These are phyloP conservation scores for Melaleuca quinquenervia DNA, from an alignment of 345 rosid species.

Conservation along the genomic window DNA sequence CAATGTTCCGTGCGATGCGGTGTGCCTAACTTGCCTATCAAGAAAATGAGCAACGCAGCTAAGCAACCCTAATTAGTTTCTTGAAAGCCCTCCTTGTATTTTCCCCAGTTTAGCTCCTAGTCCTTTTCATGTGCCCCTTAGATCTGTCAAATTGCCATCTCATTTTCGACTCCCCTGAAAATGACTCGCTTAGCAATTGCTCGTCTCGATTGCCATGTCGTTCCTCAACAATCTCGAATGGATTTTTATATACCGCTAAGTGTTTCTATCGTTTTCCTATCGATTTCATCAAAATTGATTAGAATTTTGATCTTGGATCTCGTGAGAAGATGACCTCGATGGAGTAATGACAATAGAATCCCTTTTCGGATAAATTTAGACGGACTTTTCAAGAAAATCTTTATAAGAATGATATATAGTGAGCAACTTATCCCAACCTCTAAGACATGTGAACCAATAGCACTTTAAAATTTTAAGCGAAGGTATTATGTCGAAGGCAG, in stretches of 20 bases:
- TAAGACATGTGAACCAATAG: not conserved
- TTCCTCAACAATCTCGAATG: not conserved
- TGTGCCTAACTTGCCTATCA: constrained; percentile 15
- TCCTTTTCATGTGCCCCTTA: not conserved
- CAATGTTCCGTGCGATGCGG: not conserved
- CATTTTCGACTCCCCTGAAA: not conserved
- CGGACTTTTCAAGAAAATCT: not conserved
- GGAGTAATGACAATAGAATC: not conserved
- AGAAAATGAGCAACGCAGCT: not conserved
- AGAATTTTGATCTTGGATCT: not conserved
- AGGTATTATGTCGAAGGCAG: not conserved
- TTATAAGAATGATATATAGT: fast-evolving
- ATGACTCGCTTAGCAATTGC: not conserved
- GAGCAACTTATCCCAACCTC: not conserved
- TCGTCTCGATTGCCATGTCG: not conserved
- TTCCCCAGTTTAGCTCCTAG: not conserved
- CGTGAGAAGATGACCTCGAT: not conserved
- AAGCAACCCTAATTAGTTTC: constrained; percentile 5
- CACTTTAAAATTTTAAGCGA: not conserved
- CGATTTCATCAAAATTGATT: not conserved
- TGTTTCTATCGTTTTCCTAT: not conserved
- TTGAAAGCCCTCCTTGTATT: constrained; percentile 9
- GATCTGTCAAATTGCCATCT: not conserved
- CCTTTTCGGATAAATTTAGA: not conserved
- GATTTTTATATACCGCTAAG: not conserved